Conservation (phyloP, 345 rosid genomes). For the Crucihimalaya himalaica region DNA sequence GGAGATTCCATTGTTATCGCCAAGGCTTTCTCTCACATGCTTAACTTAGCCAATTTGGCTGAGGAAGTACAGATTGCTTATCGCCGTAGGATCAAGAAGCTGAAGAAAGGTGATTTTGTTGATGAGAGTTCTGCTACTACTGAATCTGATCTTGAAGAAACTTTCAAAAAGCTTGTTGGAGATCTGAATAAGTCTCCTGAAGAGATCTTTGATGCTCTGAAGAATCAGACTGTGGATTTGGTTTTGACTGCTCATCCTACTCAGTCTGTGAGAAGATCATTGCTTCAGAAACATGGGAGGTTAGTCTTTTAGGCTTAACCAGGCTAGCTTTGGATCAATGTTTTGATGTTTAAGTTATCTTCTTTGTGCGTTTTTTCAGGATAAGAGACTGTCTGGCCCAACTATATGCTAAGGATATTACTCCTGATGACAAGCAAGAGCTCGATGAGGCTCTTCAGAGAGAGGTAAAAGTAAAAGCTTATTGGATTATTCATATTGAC, state of each 20-base stretch:
- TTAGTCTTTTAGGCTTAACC: slow-evolving; percentile 15
- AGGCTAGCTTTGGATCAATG: not conserved
- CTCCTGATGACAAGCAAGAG: slow-evolving; percentile 98
- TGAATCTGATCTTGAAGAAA: slow-evolving; percentile 94
- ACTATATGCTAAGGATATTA: slow-evolving; percentile 87
- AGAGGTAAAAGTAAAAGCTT: slow-evolving; percentile 53
- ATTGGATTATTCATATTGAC: slow-evolving; percentile 13
- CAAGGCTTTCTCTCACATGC: slow-evolving; percentile 93
- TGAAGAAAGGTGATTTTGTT: slow-evolving; percentile 80
- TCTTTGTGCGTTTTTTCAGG: slow-evolving; percentile 45
- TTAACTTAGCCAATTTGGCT: slow-evolving; percentile 92
- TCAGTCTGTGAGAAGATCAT: slow-evolving; percentile 90
- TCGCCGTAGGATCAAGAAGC: slow-evolving; percentile 74
- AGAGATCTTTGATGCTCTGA: slow-evolving; percentile 90
- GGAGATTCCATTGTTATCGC: slow-evolving; percentile 91
- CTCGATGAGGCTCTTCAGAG: slow-evolving; percentile 95
- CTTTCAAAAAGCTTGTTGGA: slow-evolving; percentile 79
- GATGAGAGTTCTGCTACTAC: slow-evolving; percentile 90
- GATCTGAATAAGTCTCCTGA: slow-evolving; percentile 86
- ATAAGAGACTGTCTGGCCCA: slow-evolving; percentile 85
- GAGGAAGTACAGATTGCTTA: slow-evolving; percentile 97
- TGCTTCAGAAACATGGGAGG: slow-evolving; percentile 97
- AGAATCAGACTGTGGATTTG: slow-evolving; percentile 96
- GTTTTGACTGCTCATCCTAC: slow-evolving; percentile 99
- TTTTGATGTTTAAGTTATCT: slow-evolving; percentile 20